phyloP scores from a whole-genome alignment of 805 yeast species.

The Barnettozyma pratensis region DNA sequence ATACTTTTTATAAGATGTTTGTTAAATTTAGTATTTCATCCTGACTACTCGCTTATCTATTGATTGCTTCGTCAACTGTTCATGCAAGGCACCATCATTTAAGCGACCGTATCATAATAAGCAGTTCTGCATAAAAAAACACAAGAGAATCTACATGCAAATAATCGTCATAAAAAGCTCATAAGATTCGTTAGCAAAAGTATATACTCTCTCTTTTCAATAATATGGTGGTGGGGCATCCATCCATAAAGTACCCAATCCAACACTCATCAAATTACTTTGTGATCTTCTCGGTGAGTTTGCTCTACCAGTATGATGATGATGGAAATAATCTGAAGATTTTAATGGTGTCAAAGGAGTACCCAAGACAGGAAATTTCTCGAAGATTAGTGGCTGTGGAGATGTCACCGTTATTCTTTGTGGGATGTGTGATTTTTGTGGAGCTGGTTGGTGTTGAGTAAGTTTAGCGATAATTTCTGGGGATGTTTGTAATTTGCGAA shows the following conservation, averaged over 20 bases:
- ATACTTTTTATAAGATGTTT: no score
- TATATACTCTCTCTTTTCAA: not conserved
- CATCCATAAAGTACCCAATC: constrained; percentile 13
- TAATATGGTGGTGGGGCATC: constrained; percentile 16
- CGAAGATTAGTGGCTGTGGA: constrained; percentile 11
- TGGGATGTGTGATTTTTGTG: not conserved
- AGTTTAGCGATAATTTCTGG: not conserved
- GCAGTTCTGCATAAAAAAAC: no score
- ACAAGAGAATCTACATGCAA: no score
- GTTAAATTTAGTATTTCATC: no score
- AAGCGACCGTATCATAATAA: no score
- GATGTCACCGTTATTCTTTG: not conserved
- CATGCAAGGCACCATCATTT: no score
- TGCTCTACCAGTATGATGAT: constrained; percentile 2
- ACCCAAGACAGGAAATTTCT: constrained; percentile 12
- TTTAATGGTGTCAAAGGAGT: constrained; percentile 17
- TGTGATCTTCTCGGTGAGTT: constrained; percentile 25
- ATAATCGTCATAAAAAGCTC: not conserved
- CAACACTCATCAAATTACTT: constrained; percentile 18
- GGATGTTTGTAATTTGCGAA: not conserved
- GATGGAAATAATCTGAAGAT: constrained; percentile 12
- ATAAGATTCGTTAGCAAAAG: not conserved
- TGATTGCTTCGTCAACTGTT: no score
- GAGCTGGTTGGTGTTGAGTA: not conserved
- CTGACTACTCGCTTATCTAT: no score